Evolutionary conservation across 1,284 basidiomycete species (phyloP), one percentile per base, ranked within the genome.

Genomic region (Moesziomyces parantarcticus): DNA sequence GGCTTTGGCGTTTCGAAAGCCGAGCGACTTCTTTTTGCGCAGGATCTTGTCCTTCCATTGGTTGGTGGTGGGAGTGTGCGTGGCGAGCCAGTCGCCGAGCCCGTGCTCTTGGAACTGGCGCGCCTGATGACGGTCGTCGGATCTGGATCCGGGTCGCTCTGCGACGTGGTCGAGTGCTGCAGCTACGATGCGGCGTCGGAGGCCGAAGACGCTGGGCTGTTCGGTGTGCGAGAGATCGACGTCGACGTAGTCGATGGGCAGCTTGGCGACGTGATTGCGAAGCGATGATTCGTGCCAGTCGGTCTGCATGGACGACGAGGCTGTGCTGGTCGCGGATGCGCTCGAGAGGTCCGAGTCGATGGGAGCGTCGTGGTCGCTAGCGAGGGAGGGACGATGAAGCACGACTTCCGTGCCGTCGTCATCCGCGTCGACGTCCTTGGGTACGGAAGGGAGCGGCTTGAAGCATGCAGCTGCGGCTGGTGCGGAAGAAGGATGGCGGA

Each of bases 321-420:
- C 32, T 3, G 53, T 43, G 43, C 52, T 66, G 52, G 52, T 63
- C 32, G 61, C 61, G 16, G 67, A 59, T 6, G 67, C 40, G 34
- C 48, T 60, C 0, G 67, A 70, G 41, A 64, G 54, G 61, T 70
- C 67, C 14, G 67, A 70, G 22, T 65, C 61, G 61, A 65, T 58
- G 13, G 58, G 51, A 32, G 58, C 26, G 44, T 59, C 52, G 49
- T 6, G 42, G 43, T 58, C 23, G 46, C 29, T 45, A 13, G 10
- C 6, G 25, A 18, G 42, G 18, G 8, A 36, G n/a, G 55, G 21
- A n/a, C 40, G 46, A 26, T 58, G 52, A 34, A 39, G 40, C 21
- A 52, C 44, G 7, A 68, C 52, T 43, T 58, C 58, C 36, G 39
- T 21, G 13, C 47, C 55, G 55, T 53, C 47, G 50, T 41, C 42